These are phyloP conservation scores for Fragosphaeria purpurea DNA, from an alignment of 2,329 filamentous ascomycete genomes.

Conservation along the genomic window DNA sequence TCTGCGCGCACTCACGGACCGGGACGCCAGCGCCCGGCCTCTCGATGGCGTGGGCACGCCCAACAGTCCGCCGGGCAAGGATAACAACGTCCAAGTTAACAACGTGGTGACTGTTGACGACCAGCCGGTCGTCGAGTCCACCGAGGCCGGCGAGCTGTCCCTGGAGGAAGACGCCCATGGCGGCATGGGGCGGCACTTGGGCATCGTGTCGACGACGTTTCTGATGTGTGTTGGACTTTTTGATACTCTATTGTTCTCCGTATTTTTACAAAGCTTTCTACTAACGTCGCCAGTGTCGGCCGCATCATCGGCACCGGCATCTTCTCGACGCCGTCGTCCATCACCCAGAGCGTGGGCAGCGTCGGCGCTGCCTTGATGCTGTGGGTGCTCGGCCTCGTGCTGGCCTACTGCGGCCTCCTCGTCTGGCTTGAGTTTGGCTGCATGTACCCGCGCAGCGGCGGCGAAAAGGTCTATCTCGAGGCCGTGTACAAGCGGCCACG, in stretches of 20 bases:
- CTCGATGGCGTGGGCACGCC: no score
- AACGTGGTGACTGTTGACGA: not conserved
- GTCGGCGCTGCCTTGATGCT: slow-evolving; percentile 35
- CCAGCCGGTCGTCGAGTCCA: slow-evolving; percentile 1
- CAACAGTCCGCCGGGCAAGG: no score
- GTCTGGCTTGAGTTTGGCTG: slow-evolving; percentile 56
- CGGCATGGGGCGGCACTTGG: slow-evolving; percentile 12
- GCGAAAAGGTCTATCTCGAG: slow-evolving; percentile 58
- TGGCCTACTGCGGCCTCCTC: slow-evolving; percentile 48
- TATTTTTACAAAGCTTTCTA: not conserved
- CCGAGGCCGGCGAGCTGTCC: slow-evolving; percentile 11
- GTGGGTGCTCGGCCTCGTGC: slow-evolving; percentile 27
- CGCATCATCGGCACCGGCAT: slow-evolving; percentile 26
- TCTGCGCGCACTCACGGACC: no score
- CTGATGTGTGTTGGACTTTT: slow-evolving; percentile 6
- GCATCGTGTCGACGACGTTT: slow-evolving; percentile 13
- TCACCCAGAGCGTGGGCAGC: slow-evolving; percentile 42
- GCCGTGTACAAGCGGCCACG: slow-evolving; percentile 49
- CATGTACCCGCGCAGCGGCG: slow-evolving; percentile 51
- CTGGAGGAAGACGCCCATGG: slow-evolving; percentile 9
- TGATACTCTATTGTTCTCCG: no score
- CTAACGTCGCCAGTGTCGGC: slow-evolving; percentile 5
- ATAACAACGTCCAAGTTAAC: not conserved
- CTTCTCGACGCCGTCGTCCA: slow-evolving; percentile 44
- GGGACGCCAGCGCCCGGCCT: no score